phyloP scores from a whole-genome alignment of 202 grass and related monocot genomes.

The Digitaria exilis region DNA sequence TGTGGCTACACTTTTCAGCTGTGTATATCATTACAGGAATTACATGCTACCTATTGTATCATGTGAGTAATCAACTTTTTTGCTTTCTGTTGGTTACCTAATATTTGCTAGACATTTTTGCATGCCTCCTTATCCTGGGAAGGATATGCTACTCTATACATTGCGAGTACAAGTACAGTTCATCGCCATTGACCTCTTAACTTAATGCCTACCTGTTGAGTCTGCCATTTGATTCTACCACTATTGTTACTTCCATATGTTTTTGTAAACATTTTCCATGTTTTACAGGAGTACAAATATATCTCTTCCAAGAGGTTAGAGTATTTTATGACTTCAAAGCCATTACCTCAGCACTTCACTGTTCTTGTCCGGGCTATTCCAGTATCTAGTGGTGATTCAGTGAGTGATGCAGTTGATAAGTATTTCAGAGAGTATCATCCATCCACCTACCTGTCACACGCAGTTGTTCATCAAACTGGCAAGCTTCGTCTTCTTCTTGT shows the following conservation, averaged over 20 bases:
- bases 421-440: slow-evolving; percentile 91
- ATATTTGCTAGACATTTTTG: slow-evolving; percentile 24
- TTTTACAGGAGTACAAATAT: slow-evolving; percentile 86
- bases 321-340: slow-evolving; percentile 76
- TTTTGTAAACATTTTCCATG: neutral
- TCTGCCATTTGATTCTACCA: neutral
- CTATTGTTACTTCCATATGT: slow-evolving; percentile 25
- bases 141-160: neutral
- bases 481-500: slow-evolving; percentile 84
- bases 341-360: slow-evolving; percentile 78
- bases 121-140: neutral
- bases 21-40: slow-evolving; percentile 81
- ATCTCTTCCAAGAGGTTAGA: slow-evolving; percentile 81
- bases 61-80: slow-evolving; percentile 60
- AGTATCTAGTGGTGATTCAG: slow-evolving; percentile 54
- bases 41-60: slow-evolving; percentile 83
- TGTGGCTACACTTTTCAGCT: slow-evolving; percentile 97
- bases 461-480: slow-evolving; percentile 77
- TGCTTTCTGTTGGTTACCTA: slow-evolving; percentile 2
- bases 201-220: neutral
- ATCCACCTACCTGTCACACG: slow-evolving; percentile 74
- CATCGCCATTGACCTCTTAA: neutral
- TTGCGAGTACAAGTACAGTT: neutral
- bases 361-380: slow-evolving; percentile 94
- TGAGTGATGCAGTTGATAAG: slow-evolving; percentile 68